A percentile compares a stretch with the other conserved stretches of the same genome.
Conservation (phyloP, 1,284 basidiomycete genomes). For the Thelephora terrestris region DNA sequence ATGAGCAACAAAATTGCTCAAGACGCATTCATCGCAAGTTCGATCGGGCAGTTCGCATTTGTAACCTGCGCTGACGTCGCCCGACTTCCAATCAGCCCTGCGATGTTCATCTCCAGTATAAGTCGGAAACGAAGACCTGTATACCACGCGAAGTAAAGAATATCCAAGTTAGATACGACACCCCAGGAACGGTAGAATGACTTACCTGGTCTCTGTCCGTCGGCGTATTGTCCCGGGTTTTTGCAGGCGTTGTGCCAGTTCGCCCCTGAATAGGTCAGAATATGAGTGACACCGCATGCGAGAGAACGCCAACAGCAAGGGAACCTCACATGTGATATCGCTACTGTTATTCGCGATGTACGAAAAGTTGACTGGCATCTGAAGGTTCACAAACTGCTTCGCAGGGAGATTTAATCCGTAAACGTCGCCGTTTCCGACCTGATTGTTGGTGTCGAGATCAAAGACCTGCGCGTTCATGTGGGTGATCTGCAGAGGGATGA, state of each 20-base stretch:
- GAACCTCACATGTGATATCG: slow-evolving; percentile 67
- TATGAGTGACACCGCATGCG: slow-evolving; percentile 1
- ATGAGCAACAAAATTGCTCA: slow-evolving; percentile 19
- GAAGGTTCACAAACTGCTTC: slow-evolving; percentile 48
- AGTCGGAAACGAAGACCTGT: slow-evolving; percentile 64
- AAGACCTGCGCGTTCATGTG: slow-evolving; percentile 54
- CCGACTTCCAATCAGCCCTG: slow-evolving; percentile 51
- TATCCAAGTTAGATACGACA: slow-evolving; percentile 1
- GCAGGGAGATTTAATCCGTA: slow-evolving; percentile 50
- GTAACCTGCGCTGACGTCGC: slow-evolving; percentile 47
- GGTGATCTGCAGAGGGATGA: slow-evolving; percentile 64
- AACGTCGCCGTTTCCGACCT: slow-evolving; percentile 58
- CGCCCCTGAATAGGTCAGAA: slow-evolving; percentile 35
- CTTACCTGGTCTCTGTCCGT: slow-evolving; percentile 53
- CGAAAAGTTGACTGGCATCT: slow-evolving; percentile 70
- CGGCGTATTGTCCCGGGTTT: slow-evolving; percentile 40
- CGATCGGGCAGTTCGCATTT: slow-evolving; percentile 66
- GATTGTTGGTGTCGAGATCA: slow-evolving; percentile 51
- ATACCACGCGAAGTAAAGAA: not conserved
- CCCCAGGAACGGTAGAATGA: slow-evolving; percentile 8
- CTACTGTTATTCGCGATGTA: slow-evolving; percentile 74
- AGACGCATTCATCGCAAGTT: slow-evolving; percentile 45
- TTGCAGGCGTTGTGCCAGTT: slow-evolving; percentile 76
- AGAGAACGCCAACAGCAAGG: too few relatives aligned
- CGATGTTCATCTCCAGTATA: slow-evolving; percentile 57